Conservation (phyloP, 257 asterid species). For the Petunia axillaris region DNA sequence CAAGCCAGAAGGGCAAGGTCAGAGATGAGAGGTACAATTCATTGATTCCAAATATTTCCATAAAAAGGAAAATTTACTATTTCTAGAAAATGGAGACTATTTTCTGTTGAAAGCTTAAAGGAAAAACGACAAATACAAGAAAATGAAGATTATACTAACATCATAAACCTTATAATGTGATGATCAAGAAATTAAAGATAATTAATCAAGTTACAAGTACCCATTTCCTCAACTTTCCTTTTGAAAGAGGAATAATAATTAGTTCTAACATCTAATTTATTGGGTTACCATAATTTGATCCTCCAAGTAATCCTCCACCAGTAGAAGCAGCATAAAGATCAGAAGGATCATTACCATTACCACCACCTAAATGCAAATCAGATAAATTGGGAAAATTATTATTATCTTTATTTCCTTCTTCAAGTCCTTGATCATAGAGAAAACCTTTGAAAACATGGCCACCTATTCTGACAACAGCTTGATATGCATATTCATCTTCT, state of each 20-base stretch:
- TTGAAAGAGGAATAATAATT: not conserved
- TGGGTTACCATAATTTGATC: slow-evolving; percentile 40
- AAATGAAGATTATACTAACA: not conserved
- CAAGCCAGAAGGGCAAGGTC: not conserved
- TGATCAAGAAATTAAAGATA: not conserved
- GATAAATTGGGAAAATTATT: slow-evolving; percentile 53
- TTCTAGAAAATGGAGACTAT: not conserved
- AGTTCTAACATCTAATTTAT: slow-evolving; percentile 38
- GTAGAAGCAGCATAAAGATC: slow-evolving; percentile 46
- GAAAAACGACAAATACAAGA: not conserved
- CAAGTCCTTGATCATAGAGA: slow-evolving; percentile 71
- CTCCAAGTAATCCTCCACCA: slow-evolving; percentile 56
- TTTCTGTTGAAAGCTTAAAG: not conserved
- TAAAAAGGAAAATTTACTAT: not conserved
- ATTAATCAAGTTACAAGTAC: not conserved
- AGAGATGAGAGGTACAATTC: not conserved
- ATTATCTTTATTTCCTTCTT: slow-evolving; percentile 38
- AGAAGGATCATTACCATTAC: slow-evolving; percentile 36
- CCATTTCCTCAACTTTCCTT: not conserved
- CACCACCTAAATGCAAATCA: slow-evolving; percentile 66
- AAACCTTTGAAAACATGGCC: slow-evolving; percentile 86
- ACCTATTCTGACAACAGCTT: slow-evolving; percentile 70
- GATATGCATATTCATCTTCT: slow-evolving; percentile 77
- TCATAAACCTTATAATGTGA: not conserved
- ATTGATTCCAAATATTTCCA: slow-evolving; percentile 16